Base-by-base conservation (phyloP, 306 rosid species). In the Castanopsis chinensis region DNA sequence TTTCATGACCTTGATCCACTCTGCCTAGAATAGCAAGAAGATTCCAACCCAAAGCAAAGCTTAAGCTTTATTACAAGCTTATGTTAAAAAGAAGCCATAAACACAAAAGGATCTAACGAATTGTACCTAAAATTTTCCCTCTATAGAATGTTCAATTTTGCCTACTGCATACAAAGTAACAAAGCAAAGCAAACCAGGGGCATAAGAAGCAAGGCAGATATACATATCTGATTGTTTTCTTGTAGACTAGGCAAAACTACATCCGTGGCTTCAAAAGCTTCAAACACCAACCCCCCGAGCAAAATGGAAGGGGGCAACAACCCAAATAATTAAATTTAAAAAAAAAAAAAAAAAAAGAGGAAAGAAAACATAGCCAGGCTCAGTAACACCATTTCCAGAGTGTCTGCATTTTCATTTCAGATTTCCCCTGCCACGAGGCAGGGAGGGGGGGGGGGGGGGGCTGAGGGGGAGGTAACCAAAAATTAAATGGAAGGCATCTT, bases 401-500 rank as follows among this genome's bases (percentile, higher is more conserved):
- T 64, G 45, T 6, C 25, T 19, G 52, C 76, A 59, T 19, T 41
- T 52, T 23, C 76, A 59, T 19, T 41, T 52, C 25, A 60, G 77
- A 60, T 53, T 58, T 59, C 43, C 45, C 11, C 45, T 37, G 45
- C 45, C 0, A 0, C 8, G 2, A 6, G 43, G 0, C 8, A 0
- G 0, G 7, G 1, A 1, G 41, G 41, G 41, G 8, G 37, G 37
- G 37, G 35, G 35, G 6, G 35, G 37, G 37, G 7, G 41, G 6
- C 6, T 1, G 1, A 30, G 43, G 45, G 45, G 0, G 45, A 1
- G 45, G 45, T 37, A 37, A 8, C 45, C 58, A 79, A 73, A 55
- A 73, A 51, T 69, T 74, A 58, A 72, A 79, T 43, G 69, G 75
- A 20, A 78, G 61, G 76, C 55, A 55, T 74, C 72, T 5, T 28